These are phyloP conservation scores for rapeseed (Brassica napus) DNA, from an alignment of 345 rosid genomes.

Conservation along the genomic window Da-Ae NC_063439.1:26882001-26882500, in stretches of 20 bases:
- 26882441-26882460: constrained; percentile 72
- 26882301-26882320: constrained; percentile 75
- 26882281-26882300: constrained; percentile 92
- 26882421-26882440: constrained; percentile 82
- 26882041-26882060: constrained; percentile 86
- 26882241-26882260: constrained; percentile 65
- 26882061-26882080: constrained; percentile 75
- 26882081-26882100: constrained; percentile 68
- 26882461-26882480: constrained; percentile 91
- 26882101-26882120: constrained; percentile 81
- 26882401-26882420: constrained; percentile 86
- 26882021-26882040: constrained; percentile 96
- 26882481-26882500: constrained; percentile 96
- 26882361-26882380: constrained; percentile 94
- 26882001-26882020: constrained; percentile 92
- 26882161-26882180: background rate
- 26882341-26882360: constrained; percentile 82
- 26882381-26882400: constrained; percentile 91
- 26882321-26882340: constrained; percentile 83
- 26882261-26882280: constrained; percentile 73
- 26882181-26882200: constrained; percentile 84
- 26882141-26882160: constrained; percentile 15
- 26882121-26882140: background rate
- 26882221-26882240: constrained; percentile 59
- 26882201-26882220: constrained; percentile 94